Base-by-base conservation (phyloP, 1,284 basidiomycete species). In the Pseudozyma sp. region DNA sequence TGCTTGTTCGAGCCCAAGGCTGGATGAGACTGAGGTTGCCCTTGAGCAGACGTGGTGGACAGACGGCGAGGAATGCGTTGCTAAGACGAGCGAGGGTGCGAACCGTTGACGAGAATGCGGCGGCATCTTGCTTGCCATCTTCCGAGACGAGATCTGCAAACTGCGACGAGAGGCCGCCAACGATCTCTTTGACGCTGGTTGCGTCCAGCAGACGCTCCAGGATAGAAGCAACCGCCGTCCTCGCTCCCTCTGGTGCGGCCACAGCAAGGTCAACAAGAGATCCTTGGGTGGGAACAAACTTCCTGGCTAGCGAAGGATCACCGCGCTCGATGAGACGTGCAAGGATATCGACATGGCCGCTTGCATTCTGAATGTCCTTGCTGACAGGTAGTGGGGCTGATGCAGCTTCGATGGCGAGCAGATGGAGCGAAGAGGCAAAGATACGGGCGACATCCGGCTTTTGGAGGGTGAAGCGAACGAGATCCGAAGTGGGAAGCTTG, bases 251-350 rank as follows among this genome's bases (percentile, higher is more conserved):
- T 13, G 65, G 54, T 7, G 66, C 48, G n/a, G 53, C 63, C 5
- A 61, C 47, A 19, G 69, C 62, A 44, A 77, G 58, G 34, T 77
- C 75, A 24, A 77, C 52, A 17, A 77, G 54, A 5, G 75, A 63
- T 8, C 67, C 63, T 24, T 66, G 60, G 3, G 66, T 67, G 11
- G 75, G 75, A 7, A 77, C 55, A 30, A 77, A 66, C 46, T 58
- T 69, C 7, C 75, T 52, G 1, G 70, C 69, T 16, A 77, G 54
- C 8, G 75, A 73, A 9, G 75, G 75, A 44, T 77, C 75, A 17
- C 75, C 75, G 16, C 75, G 48, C 42, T 73, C 67, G 54, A 77
- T 64, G 43, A 72, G 58, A 3, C 57, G 58, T 10, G 57, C 42
- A 9, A 77, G 66, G 44, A 73, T 66, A 13, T 64, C 50, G 34